Evolutionary conservation across 2,329 filamentous ascomycete genomes (phyloP).

Genomic region (Akanthomyces dipterigenus): DNA sequence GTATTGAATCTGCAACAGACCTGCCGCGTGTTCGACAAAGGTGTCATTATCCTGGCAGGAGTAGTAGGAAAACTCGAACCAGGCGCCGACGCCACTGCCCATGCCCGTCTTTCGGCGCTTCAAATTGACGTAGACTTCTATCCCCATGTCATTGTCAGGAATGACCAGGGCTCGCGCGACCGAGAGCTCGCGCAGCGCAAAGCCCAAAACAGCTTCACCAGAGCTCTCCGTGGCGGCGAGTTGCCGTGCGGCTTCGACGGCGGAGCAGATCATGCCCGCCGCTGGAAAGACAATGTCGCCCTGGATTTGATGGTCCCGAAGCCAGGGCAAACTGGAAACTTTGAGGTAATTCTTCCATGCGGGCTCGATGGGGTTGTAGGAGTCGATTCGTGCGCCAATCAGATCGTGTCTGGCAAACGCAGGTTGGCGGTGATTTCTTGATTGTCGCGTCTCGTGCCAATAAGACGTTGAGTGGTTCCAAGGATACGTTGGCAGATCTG

Average conservation of each 20-base stretch:
- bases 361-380: background rate
- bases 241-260: constrained; percentile 38
- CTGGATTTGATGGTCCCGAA: constrained; percentile 44
- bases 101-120: too few species aligned
- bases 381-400: background rate
- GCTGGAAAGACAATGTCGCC: constrained; percentile 44
- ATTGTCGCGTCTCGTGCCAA: background rate
- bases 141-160: background rate
- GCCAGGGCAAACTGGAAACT: constrained; percentile 43
- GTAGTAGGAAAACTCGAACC: background rate
- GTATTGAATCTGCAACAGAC: background rate
- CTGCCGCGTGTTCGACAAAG: background rate
- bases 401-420: background rate
- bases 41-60: background rate
- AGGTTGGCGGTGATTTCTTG: background rate
- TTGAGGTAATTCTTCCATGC: constrained; percentile 13
- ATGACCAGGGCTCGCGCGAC: background rate
- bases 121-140: background rate
- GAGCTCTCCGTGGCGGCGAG: constrained; percentile 13
- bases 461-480: background rate
- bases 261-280: constrained; percentile 43
- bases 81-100: background rate
- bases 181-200: background rate
- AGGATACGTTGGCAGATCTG: background rate
- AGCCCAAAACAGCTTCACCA: background rate